Evolutionary conservation across 768 basidiomycete genomes (phyloP).

Genomic region (Coprinellus micaceus): DNA sequence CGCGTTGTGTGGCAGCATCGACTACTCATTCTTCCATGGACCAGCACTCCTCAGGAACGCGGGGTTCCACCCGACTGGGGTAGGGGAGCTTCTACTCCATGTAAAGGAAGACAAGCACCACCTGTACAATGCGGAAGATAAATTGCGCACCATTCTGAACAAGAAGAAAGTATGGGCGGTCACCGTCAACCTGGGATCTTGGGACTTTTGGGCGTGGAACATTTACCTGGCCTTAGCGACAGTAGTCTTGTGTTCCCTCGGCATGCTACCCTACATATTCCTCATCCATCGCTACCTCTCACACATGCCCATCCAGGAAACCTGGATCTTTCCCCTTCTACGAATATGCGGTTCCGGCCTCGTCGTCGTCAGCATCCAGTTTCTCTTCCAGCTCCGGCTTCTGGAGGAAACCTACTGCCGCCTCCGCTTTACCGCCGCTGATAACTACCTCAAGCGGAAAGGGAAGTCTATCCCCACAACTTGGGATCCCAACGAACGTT

Average conservation of each 20-base stretch:
- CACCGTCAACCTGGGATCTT: not conserved
- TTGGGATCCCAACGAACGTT: not conserved
- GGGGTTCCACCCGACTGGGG: not conserved
- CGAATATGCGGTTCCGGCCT: not conserved
- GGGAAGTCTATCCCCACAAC: not conserved
- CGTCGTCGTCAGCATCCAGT: not conserved
- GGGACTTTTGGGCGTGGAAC: not conserved
- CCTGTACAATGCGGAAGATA: not conserved
- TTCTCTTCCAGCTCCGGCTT: not conserved
- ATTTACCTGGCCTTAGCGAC: not conserved
- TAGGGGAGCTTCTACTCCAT: not conserved
- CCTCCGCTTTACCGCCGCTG: not conserved
- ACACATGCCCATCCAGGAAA: not conserved
- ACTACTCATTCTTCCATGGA: not conserved
- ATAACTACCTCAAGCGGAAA: not conserved
- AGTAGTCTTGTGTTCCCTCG: not conserved
- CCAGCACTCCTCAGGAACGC: not conserved
- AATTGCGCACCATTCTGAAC: not conserved
- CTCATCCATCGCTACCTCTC: not conserved
- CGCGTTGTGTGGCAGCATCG: slow-evolving; percentile 11
- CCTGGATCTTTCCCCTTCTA: not conserved
- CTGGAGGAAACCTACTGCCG: not conserved
- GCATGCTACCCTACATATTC: not conserved
- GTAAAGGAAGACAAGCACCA: not conserved
- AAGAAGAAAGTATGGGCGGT: not conserved